Evolutionary conservation across 1,284 basidiomycete species (phyloP).

Genomic region (Sporisorium exsertum): DNA sequence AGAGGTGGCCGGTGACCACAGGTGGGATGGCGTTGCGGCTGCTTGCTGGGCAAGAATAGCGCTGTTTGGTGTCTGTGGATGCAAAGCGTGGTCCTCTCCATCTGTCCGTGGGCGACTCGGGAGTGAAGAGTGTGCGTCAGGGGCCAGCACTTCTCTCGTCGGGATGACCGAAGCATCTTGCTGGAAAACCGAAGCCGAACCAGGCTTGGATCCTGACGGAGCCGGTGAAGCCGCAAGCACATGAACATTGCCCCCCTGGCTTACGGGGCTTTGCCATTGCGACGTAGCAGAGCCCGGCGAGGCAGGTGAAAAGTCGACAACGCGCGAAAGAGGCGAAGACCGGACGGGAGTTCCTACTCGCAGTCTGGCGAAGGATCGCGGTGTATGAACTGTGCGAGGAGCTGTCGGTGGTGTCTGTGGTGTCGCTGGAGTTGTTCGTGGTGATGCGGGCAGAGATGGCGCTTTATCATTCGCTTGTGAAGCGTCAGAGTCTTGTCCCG

Average conservation of each 20-base stretch:
- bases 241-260: neutral
- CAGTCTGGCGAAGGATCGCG: conserved; percentile 25
- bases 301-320: conserved; percentile 32
- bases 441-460: neutral
- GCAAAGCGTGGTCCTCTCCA: neutral
- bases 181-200: neutral
- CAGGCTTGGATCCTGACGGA: neutral
- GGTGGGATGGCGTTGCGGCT: conserved; percentile 9
- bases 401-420: conserved; percentile 10
- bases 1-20: conserved; percentile 31
- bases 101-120: neutral
- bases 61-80: conserved; percentile 13
- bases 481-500: conserved; percentile 1
- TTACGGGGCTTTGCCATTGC: conserved; percentile 29
- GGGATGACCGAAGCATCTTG: neutral
- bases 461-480: neutral
- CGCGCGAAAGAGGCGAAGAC: conserved; percentile 35
- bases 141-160: too few species aligned
- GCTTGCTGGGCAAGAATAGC: neutral
- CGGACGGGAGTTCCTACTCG: conserved; percentile 27
- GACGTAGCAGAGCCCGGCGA: conserved; percentile 7
- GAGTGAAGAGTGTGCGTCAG: neutral
- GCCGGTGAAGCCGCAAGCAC: neutral
- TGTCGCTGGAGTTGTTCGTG: neutral
- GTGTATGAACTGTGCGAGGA: conserved; percentile 9